Base-by-base conservation (phyloP, 1,284 basidiomycete species). In the Exobasidium cylindrosporum region DNA sequence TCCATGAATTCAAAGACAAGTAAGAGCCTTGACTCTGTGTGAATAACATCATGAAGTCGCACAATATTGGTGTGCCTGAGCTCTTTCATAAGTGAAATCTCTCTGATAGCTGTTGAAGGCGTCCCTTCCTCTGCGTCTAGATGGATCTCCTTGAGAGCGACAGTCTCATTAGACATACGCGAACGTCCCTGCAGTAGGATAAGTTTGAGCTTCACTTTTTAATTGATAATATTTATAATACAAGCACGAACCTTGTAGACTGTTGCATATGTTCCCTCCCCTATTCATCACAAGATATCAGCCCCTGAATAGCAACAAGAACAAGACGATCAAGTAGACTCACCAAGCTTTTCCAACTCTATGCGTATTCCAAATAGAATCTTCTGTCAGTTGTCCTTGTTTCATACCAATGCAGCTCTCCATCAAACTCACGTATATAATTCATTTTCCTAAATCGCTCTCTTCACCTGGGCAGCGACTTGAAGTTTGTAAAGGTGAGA, bases 1-100 rank as follows among this genome's bases (percentile, higher is more conserved):
- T 98, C 96, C 82, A 96, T 96, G 80, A 88, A 98, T 82, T 99
- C 96, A 80, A 98, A 97, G 65, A 99, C 96, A 65, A 99, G 91
- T 74, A 97, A 91, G 49, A 99, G 88, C 77, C 98, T 98, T 30
- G 92, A 90, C 82, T 99, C 77, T 14, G 77, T 96, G 81, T 97
- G 94, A 66, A 98, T 97, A 62, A 99, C 96, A 80, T 98, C 96
- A 84, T 97, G 88, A 17, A 99, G 87, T 73, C 95, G 91, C 76
- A 92, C 90, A 73, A 94, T 92, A 82, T 96, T 95, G 83, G 89
- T 87, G 75, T 96, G 92, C 80, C 93, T 92, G 76, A 96, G 87
- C 80, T 96, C 92, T 81, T 96, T 96, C 92, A 96, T 94, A 70
- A 96, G 86, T 44, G 90, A 92, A 72, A 96, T 95, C 83, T 96